Conservation (phyloP, 1,284 basidiomycete species). For the Rhodotorula sp. region DNA sequence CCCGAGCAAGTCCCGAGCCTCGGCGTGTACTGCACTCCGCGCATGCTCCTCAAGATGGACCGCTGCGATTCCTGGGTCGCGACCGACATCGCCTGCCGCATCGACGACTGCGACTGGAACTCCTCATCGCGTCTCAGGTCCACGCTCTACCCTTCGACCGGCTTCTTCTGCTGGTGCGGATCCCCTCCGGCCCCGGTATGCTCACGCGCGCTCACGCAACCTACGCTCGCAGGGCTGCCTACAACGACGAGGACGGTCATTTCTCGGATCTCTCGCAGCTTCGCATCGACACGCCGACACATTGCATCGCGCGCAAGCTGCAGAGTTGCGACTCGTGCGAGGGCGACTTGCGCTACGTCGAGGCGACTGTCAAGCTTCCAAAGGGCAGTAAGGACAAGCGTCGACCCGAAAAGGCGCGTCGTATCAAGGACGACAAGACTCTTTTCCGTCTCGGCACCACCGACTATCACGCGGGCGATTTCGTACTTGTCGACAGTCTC, state of each 20-base stretch:
- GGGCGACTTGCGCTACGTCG: neutral
- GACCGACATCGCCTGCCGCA: neutral
- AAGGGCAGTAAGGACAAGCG: neutral
- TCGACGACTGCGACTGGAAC: neutral
- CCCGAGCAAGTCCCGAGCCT: neutral
- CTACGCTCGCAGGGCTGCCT: neutral
- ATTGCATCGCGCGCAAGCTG: neutral
- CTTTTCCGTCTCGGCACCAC: neutral
- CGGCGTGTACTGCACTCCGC: neutral
- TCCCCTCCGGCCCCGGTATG: neutral
- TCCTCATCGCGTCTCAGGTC: neutral
- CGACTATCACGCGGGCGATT: constrained; percentile 7
- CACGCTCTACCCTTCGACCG: neutral
- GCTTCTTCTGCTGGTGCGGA: constrained; percentile 19
- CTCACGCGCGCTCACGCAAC: neutral
- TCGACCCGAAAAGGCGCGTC: neutral
- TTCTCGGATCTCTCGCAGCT: neutral
- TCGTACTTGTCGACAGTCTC: neutral
- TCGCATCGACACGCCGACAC: neutral
- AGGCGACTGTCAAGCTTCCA: neutral
- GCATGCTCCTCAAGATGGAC: constrained; percentile 6
- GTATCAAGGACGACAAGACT: neutral
- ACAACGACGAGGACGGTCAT: constrained; percentile 6
- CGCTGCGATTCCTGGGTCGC: neutral
- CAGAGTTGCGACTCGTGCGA: constrained; percentile 3